Evolutionary conservation across 495 filamentous ascomycete genomes (phyloP), one percentile per base, ranked within the genome.

Genomic region (Rostrohypoxylon terebratum): DNA sequence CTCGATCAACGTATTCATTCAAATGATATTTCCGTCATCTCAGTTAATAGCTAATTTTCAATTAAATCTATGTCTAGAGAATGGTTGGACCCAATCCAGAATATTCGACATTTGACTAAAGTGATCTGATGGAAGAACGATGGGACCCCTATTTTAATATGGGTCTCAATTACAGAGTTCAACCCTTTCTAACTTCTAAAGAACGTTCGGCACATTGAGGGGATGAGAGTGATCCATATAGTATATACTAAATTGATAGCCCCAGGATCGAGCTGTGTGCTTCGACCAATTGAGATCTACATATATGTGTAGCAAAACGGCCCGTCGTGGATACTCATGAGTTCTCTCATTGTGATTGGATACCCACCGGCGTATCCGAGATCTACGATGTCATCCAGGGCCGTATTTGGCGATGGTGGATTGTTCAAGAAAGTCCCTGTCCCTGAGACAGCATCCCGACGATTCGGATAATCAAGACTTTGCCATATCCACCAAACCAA

Each of bases 401-500:
- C 78, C 8, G 77, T 78, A 63, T 84, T 75, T 5, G 75, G 66
- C 47, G 75, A 80, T 0, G 83, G 81, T 3, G 79, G 75, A 3
- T 69, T 34, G 72, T 91, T 90, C 71, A 84, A 75, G 69, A 90
- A 83, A 0, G 89, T 91, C 14, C 81, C 81, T 25, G 86, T 91
- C 0, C 87, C 88, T 21, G 77, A 80, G 66, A 88, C 77, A 59
- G 71, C 75, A 51, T 77, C 63, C 40, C 74, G 74, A 4, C 89
- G 80, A 20, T 81, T 79, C 59, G 71, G 55, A 20, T 81, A 75
- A 69, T 92, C 85, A 59, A 86, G 72, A 54, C 83, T 86, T 80
- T 93, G 90, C 91, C 91, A 93, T 25, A 89, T 88, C 86, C 88
- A 90, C 82, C 85, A 93, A 3, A 88, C 67, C 3, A 69, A 33